Percentiles rank a stretch among this genome's conserved stretches.
These are phyloP conservation scores for Rhodotorula sp. DNA, from an alignment of 1,284 basidiomycete genomes.

Conservation along the genomic window DNA sequence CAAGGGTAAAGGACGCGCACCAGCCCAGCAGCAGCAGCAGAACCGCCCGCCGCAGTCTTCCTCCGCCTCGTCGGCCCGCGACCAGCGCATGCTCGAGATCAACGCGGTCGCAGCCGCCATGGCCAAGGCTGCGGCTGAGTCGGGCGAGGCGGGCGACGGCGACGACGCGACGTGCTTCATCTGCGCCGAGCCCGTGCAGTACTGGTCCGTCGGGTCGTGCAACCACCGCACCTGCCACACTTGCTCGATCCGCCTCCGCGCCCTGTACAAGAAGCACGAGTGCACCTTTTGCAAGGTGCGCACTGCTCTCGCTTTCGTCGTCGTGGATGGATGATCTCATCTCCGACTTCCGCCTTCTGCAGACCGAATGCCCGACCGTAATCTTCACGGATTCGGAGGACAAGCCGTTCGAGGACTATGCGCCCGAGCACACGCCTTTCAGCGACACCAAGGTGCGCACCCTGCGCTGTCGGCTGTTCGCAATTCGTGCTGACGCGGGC, in stretches of 20 bases:
- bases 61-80: neutral
- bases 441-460: slow-evolving; percentile 63
- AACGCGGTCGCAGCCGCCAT: slow-evolving; percentile 6
- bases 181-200: slow-evolving; percentile 91
- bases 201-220: slow-evolving; percentile 84
- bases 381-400: slow-evolving; percentile 71
- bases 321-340: neutral
- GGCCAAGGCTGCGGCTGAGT: slow-evolving; percentile 24
- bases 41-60: no score
- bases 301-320: neutral
- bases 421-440: slow-evolving; percentile 60
- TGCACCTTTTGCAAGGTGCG: slow-evolving; percentile 95
- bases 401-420: slow-evolving; percentile 64
- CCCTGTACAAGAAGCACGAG: slow-evolving; percentile 79
- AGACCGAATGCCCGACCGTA: slow-evolving; percentile 76
- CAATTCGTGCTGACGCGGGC: neutral
- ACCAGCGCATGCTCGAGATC: neutral
- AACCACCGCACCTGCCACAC: slow-evolving; percentile 92
- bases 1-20: neutral
- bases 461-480: neutral
- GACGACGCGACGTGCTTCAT: slow-evolving; percentile 72
- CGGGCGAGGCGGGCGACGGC: neutral
- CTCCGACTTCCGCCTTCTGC: slow-evolving; percentile 11
- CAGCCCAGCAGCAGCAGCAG: neutral
- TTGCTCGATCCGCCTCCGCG: slow-evolving; percentile 84